These are phyloP conservation scores for Golubevia sp. DNA, from an alignment of 1,284 basidiomycete genomes.

Conservation along the genomic window DNA sequence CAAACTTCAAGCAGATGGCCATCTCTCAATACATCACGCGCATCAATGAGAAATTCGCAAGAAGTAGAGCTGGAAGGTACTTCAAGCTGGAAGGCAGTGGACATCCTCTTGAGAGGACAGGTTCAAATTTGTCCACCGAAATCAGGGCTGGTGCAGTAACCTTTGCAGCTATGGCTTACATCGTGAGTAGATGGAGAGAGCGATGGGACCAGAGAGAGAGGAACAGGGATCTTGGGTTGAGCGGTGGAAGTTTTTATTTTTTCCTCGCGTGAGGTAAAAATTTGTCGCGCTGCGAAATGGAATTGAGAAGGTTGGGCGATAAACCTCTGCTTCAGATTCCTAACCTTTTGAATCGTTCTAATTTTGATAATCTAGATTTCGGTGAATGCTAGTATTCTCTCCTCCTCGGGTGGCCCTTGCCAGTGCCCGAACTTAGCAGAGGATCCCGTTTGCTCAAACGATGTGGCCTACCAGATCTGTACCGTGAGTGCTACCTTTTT, in stretches of 20 bases:
- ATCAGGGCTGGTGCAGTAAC: conserved; percentile 55
- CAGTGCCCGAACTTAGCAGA: conserved; percentile 67
- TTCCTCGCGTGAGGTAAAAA: too few relatives aligned
- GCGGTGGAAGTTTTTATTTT: too few relatives aligned
- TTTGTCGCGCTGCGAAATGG: too few relatives aligned
- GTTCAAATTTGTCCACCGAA: conserved; percentile 70
- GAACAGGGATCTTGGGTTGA: too few relatives aligned
- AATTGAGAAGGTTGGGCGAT: background rate
- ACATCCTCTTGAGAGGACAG: conserved; percentile 73
- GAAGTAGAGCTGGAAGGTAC: conserved; percentile 75
- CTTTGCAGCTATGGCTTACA: conserved; percentile 58
- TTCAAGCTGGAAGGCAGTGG: conserved; percentile 84
- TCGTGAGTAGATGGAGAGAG: background rate
- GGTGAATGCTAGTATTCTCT: conserved; percentile 70
- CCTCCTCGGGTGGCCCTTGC: conserved; percentile 79
- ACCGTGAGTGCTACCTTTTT: conserved; percentile 67
- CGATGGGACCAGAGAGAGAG: background rate
- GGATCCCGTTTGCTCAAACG: conserved; percentile 64
- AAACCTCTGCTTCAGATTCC: conserved; percentile 35
- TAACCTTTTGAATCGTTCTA: background rate
- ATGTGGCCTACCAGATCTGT: conserved; percentile 72
- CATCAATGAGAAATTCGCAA: conserved; percentile 68
- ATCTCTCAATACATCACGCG: too few relatives aligned
- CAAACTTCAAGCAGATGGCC: background rate
- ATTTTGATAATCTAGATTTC: conserved; percentile 71